Conservation (phyloP, 768 basidiomycete species). For the Leccinellum albellum region DNA sequence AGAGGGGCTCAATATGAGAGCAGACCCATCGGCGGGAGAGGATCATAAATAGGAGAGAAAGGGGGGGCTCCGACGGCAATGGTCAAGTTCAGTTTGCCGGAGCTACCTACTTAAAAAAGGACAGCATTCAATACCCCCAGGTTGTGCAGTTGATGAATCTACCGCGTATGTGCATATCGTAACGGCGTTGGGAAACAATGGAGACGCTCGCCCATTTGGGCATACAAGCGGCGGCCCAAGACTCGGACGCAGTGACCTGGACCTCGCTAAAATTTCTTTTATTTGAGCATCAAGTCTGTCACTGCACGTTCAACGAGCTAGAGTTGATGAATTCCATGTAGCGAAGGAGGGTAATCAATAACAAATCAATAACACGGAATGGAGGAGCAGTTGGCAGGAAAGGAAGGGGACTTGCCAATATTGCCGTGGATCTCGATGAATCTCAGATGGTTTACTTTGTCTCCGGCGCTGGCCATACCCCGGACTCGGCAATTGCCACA, state of each 20-base stretch:
- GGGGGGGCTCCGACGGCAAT: conserved; percentile 17
- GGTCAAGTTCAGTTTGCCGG: conserved; percentile 18
- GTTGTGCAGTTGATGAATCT: not conserved
- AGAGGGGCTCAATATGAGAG: conserved; percentile 2
- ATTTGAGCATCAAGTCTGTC: not conserved
- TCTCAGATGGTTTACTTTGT: conserved; percentile 32
- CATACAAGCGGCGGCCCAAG: conserved; percentile 1
- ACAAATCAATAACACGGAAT: not conserved
- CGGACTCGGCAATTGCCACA: conserved; percentile 30
- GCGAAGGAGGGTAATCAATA: not conserved
- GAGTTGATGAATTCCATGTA: not conserved
- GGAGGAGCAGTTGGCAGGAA: not conserved
- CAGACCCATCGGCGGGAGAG: not conserved
- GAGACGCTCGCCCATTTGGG: conserved; percentile 9
- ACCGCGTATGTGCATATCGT: not conserved
- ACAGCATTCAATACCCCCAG: not conserved
- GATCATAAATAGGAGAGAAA: conserved; percentile 26
- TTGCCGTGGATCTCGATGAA: conserved; percentile 12
- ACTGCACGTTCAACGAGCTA: not conserved
- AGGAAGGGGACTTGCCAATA: not conserved
- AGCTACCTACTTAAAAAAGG: conserved; percentile 10
- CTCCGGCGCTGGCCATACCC: conserved; percentile 32
- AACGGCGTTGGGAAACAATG: conserved; percentile 8
- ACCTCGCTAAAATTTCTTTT: not conserved
- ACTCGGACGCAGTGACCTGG: not conserved